Conservation (phyloP, 2,329 filamentous ascomycete genomes). For the Colletotrichum lupini region DNA sequence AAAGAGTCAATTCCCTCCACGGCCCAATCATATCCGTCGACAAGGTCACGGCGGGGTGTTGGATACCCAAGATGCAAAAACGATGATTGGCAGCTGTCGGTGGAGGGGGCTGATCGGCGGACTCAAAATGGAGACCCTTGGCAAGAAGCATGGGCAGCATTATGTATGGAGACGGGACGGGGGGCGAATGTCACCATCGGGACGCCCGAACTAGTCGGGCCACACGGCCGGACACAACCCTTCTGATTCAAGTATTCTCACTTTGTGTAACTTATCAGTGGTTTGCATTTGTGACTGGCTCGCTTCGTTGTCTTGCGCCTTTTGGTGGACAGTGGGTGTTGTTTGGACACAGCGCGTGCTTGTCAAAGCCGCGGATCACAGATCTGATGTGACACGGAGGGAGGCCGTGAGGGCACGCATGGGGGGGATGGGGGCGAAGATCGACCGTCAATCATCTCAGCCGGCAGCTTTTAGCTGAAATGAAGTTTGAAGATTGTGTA, state of each 20-base stretch:
- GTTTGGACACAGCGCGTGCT: neutral
- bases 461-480: slow-evolving; percentile 4
- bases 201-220: slow-evolving; percentile 17
- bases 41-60: neutral
- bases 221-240: slow-evolving; percentile 2
- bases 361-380: slow-evolving; percentile 11
- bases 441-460: slow-evolving; percentile 1
- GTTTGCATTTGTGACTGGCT: neutral
- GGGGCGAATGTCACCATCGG: slow-evolving; percentile 11
- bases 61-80: neutral
- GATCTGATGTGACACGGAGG: slow-evolving; percentile 3
- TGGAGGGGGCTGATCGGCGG: slow-evolving; percentile 16
- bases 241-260: neutral
- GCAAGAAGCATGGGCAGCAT: neutral
- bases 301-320: neutral
- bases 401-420: neutral
- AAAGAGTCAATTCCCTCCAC: neutral
- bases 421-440: neutral
- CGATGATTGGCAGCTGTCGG: slow-evolving; percentile 10
- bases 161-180: neutral
- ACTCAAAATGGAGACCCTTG: neutral
- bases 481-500: neutral
- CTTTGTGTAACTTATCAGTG: neutral
- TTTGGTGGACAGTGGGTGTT: neutral
- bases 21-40: slow-evolving; percentile 6